phyloP scores from a whole-genome alignment of 2,329 filamentous ascomycete species.

The Fusarium veterinarium region DNA sequence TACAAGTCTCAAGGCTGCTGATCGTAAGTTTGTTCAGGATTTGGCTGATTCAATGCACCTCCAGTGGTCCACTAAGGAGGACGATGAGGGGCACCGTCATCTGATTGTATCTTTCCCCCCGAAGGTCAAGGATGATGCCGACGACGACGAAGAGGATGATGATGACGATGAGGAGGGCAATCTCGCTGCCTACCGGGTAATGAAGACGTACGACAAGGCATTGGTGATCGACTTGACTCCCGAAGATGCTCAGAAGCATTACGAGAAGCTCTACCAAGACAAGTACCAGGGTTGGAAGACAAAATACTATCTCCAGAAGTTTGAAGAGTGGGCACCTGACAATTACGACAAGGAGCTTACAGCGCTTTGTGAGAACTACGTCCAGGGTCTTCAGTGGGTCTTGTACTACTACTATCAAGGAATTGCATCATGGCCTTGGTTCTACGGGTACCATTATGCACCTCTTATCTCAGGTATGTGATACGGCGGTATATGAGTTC shows the following conservation, averaged over 20 bases:
- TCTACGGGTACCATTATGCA: slow-evolving; percentile 95
- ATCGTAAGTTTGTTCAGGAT: slow-evolving; percentile 93
- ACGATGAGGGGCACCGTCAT: slow-evolving; percentile 66
- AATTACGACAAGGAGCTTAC: slow-evolving; percentile 80
- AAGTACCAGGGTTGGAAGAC: slow-evolving; percentile 96
- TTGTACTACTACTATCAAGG: slow-evolving; percentile 98
- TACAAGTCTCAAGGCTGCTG: slow-evolving; percentile 77
- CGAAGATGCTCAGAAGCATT: slow-evolving; percentile 81
- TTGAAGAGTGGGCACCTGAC: slow-evolving; percentile 84
- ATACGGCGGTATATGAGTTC: not conserved
- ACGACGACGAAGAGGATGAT: slow-evolving; percentile 63
- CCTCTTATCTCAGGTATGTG: slow-evolving; percentile 87
- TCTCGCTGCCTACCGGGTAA: slow-evolving; percentile 84
- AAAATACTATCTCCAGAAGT: slow-evolving; percentile 91
- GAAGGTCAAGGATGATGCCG: slow-evolving; percentile 51
- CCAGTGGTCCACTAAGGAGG: slow-evolving; percentile 68
- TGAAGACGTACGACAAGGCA: slow-evolving; percentile 92
- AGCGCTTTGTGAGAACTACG: slow-evolving; percentile 92
- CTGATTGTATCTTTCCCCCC: slow-evolving; percentile 63
- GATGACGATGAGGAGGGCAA: slow-evolving; percentile 81
- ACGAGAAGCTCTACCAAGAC: slow-evolving; percentile 86
- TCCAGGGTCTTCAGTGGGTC: slow-evolving; percentile 98
- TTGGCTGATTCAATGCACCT: slow-evolving; percentile 74
- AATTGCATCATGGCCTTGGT: slow-evolving; percentile 99
- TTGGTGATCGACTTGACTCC: slow-evolving; percentile 82